Evolutionary conservation across 495 filamentous ascomycete genomes (phyloP), one percentile per base, ranked within the genome.

Genomic region (Articulospora tetracladia): DNA sequence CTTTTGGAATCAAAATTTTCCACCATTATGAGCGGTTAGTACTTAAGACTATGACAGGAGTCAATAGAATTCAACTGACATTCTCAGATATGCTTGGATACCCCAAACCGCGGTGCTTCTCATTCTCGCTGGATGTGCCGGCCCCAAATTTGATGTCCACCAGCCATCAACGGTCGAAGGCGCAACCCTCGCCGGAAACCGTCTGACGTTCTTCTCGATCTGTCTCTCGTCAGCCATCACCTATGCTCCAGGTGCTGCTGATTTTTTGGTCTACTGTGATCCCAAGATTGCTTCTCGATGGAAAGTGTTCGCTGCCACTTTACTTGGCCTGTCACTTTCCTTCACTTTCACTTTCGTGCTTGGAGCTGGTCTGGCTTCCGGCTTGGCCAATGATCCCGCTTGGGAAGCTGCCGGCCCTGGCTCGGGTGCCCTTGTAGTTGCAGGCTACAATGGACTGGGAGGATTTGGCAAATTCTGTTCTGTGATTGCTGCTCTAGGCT

Each of bases 391-490:
- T 39, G 80, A 82, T 60, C 63, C 77, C 0, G 63, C 66, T 2
- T 89, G 84, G 79, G 63, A 69, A 1, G 72, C 65, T 3, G 83
- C 86, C 12, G 86, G 85, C 57, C 75, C 75, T 15, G 72, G 75
- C 17, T 79, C 84, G 1, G 89, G 88, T 3, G 83, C 85, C 3
- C 78, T 93, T 1, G 82, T 92, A 15, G 84, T 89, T 8, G 81
- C 85, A 65, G 88, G 79, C 20, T 89, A 81, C 66, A 73, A 70
- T 1, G 79, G 83, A 0, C 76, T 91, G 0, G 80, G 82, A 39
- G 74, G 73, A 0, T 93, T 93, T 61, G 89, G 89, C 44, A 85
- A 86, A 62, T 88, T 91, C 76, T 88, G 86, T 69, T 79, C 81
- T 20, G 86, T 91, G 0, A 68, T 93, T n/a, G 74, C 88, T 8